Conservation (phyloP, 345 rosid species). For the Eucalyptus erythrocorys region DNA sequence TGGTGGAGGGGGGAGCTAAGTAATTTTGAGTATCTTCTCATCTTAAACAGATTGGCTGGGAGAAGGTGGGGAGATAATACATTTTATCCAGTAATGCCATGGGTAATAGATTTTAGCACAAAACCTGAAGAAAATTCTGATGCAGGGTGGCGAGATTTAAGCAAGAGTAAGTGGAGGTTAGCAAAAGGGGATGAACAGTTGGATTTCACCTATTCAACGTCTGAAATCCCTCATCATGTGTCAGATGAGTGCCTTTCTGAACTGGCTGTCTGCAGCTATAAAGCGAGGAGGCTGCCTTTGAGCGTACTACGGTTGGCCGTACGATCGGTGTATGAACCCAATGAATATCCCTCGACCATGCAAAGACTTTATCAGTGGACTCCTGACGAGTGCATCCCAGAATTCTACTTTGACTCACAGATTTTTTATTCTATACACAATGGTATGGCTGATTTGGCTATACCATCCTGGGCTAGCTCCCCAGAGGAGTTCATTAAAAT, state of each 20-base stretch:
- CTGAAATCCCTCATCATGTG: conserved; percentile 90
- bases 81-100: conserved; percentile 90
- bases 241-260: conserved; percentile 99
- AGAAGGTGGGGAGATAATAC: conserved; percentile 96
- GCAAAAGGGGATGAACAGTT: conserved; percentile 97
- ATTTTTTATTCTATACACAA: conserved; percentile 63
- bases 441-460: conserved; percentile 87
- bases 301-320: conserved; percentile 80
- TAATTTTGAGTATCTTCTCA: conserved; percentile 79
- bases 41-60: conserved; percentile 75
- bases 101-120: conserved; percentile 89
- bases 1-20: conserved; percentile 93
- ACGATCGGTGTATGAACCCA: conserved; percentile 92
- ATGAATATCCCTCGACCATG: conserved; percentile 94
- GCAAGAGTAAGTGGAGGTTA: conserved; percentile 93
- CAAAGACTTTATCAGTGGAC: conserved; percentile 97
- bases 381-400: conserved; percentile 98
- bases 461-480: conserved; percentile 74
- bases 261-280: conserved; percentile 96
- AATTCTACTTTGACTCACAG: conserved; percentile 73
- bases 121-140: conserved; percentile 65
- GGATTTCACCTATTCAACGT: conserved; percentile 86
- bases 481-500: conserved; percentile 78
- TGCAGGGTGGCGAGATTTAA: conserved; percentile 82
- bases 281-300: conserved; percentile 92